Evolutionary conservation across 169 alveolate species (phyloP), one percentile per base, ranked within the genome.

Genomic region (Plasmodium fragile): DNA sequence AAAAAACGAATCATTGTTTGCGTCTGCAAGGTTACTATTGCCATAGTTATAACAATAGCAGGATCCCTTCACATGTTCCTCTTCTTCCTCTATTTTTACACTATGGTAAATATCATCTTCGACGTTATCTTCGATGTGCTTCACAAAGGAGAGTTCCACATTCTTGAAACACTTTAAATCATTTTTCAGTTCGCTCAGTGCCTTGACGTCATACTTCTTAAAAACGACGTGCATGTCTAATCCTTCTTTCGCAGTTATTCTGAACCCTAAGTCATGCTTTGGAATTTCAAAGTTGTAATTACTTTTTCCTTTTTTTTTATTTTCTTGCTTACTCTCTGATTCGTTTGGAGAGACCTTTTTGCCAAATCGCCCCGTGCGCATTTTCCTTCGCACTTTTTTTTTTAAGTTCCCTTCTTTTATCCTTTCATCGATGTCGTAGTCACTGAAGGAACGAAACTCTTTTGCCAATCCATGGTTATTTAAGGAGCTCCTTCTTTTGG

Each of bases 241-340:
- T 7, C 96, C 96, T 53, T 92, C 83, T 55, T 92, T 93, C 49
- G 84, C 81, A 45, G 96, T 95, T 52, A 95, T 80, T 77, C 95
- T 92, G 77, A 95, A 87, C 16, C 93, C 93, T 77, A 30, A 25
- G 59, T 87, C 49, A 16, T 87, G 85, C 18, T 77, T 87, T 1
- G 93, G 93, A 39, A 78, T 87, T 25, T 87, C 80, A 87, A 87
- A 87, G 25, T 87, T 77, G 81, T 87, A 87, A 28, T 78, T 53
- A 43, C 45, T 65, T 87, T 77, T 65, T 18, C 71, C 69, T 52
- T 53, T 53, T 16, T 81, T 55, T 11, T 52, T 77, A 22, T 36
- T 77, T 16, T 25, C 7, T 1, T 69, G 69, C 39, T 49, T 84
- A 30, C 55, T 36, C 59, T n/a, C 77, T 49, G 45, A 18, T 30